A percentile compares a stretch with the other conserved stretches of the same genome.
Evolutionary conservation across 176 grass and related monocot species (phyloP).

Genomic region (Zea mays): DNA sequence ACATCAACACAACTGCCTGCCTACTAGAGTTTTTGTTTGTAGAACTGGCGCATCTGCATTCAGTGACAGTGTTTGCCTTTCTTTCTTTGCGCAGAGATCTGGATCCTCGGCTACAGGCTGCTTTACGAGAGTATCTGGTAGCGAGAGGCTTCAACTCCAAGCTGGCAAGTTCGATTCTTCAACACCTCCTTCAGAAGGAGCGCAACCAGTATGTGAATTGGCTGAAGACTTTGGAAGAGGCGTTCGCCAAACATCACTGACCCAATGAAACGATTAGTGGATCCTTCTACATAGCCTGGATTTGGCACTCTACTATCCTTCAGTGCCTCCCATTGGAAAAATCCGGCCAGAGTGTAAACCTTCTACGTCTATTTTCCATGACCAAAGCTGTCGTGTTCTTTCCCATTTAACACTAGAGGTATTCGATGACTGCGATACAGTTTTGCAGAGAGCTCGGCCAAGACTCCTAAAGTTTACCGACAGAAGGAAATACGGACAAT

Average conservation of each 20-base stretch:
- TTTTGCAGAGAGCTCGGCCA: no score
- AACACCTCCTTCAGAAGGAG: constrained; percentile 66
- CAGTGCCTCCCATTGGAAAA: no score
- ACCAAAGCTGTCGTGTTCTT: no score
- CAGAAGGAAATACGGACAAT: no score
- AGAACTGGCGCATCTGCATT: background rate
- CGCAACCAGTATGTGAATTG: constrained; percentile 58
- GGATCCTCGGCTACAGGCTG: constrained; percentile 54
- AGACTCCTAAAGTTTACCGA: no score
- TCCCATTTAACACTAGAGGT: no score
- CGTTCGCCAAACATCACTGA: constrained; percentile 39
- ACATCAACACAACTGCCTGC: background rate
- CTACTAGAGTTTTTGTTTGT: no score
- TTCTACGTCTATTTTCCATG: no score
- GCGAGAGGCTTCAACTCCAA: constrained; percentile 56
- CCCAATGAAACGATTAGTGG: background rate
- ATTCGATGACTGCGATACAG: no score
- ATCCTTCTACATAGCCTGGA: no score
- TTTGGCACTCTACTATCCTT: no score
- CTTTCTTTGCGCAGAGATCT: constrained; percentile 48
- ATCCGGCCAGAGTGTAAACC: no score
- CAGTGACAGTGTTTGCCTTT: constrained; percentile 13
- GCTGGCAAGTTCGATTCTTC: constrained; percentile 44
- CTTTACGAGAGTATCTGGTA: constrained; percentile 49
- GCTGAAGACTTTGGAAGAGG: constrained; percentile 48